phyloP scores from a whole-genome alignment of 1,284 basidiomycete species.

The Tilletiopsis washingtonensis region DNA sequence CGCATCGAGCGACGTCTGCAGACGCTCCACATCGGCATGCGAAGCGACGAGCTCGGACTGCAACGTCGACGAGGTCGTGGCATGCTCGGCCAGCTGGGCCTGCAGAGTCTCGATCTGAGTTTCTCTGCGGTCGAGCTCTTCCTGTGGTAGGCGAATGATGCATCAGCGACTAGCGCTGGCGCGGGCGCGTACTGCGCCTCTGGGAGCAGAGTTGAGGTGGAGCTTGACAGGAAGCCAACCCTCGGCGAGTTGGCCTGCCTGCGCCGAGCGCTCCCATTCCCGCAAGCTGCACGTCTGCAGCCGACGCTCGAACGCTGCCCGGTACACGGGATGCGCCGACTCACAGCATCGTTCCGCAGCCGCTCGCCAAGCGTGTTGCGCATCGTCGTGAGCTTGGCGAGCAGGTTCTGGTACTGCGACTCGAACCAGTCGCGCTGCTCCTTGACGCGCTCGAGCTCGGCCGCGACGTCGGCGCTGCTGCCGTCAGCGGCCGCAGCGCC shows the following conservation, averaged over 20 bases:
- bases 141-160: no score
- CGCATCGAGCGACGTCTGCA: slow-evolving; percentile 19
- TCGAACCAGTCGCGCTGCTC: slow-evolving; percentile 79
- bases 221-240: no score
- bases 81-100: slow-evolving; percentile 5
- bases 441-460: slow-evolving; percentile 19
- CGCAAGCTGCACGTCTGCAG: not conserved
- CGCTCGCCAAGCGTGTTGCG: slow-evolving; percentile 86
- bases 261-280: not conserved
- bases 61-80: slow-evolving; percentile 4
- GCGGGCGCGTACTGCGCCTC: no score
- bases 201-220: no score
- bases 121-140: slow-evolving; percentile 43
- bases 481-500: not conserved
- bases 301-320: not conserved
- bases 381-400: slow-evolving; percentile 86
- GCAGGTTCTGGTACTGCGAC: slow-evolving; percentile 73
- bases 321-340: no score
- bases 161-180: no score
- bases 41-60: slow-evolving; percentile 21
- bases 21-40: slow-evolving; percentile 21
- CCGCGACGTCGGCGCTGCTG: no score
- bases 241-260: no score
- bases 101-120: slow-evolving; percentile 37
- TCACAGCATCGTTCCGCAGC: slow-evolving; percentile 87